These are phyloP conservation scores for Heritiera fomes DNA, from an alignment of 345 rosid species.

Conservation along the genomic window DNA sequence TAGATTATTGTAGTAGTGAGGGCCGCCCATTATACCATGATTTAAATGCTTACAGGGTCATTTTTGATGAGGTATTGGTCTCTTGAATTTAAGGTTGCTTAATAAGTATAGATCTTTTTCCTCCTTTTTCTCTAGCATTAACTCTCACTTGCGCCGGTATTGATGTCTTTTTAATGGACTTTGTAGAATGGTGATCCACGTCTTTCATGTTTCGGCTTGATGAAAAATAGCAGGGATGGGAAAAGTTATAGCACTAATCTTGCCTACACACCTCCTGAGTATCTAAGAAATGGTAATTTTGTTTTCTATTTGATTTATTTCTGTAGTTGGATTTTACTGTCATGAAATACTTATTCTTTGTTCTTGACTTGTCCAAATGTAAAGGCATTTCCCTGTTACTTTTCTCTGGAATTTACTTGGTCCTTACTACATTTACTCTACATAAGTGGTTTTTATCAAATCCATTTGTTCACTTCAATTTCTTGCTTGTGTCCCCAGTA, in stretches of 20 bases:
- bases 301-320: background rate
- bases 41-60: conserved; percentile 94
- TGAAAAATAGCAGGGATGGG: conserved; percentile 95
- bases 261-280: conserved; percentile 97
- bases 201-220: conserved; percentile 96
- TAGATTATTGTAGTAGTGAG: conserved; percentile 78
- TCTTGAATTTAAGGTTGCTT: conserved; percentile 10
- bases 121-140: conserved; percentile 10
- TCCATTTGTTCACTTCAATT: background rate
- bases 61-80: conserved; percentile 84
- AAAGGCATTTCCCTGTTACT: conserved; percentile 2
- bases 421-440: background rate
- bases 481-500: background rate
- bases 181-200: conserved; percentile 95
- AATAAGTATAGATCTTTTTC: background rate
- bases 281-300: conserved; percentile 73
- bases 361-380: conserved; percentile 10
- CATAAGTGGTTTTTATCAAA: background rate
- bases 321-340: background rate
- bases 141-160: conserved; percentile 13
- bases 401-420: conserved; percentile 11
- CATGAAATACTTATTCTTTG: conserved; percentile 1
- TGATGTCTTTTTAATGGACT: conserved; percentile 22
- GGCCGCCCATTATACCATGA: conserved; percentile 93
- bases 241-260: conserved; percentile 94